A percentile compares a stretch with the other conserved stretches of the same genome.
These are phyloP conservation scores for Penicillium sp. DNA, from an alignment of 2,329 filamentous ascomycete genomes.

Conservation along the genomic window DNA sequence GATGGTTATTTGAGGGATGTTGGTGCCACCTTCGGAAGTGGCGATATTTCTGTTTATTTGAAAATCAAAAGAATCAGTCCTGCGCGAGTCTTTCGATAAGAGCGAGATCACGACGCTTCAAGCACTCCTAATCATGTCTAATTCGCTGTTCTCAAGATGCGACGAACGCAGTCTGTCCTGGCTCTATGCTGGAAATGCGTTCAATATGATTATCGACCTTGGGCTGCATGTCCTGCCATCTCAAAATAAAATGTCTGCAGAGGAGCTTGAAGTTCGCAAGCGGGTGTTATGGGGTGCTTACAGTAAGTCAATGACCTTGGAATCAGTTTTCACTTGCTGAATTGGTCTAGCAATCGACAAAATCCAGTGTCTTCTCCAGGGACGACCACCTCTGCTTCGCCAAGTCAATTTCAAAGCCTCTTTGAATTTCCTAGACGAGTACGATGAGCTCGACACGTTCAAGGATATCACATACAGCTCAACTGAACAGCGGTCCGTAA, in stretches of 20 bases:
- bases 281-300: conserved; percentile 53
- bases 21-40: no score
- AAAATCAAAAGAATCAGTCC: no score
- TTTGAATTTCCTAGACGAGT: conserved; percentile 38
- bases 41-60: no score
- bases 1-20: no score
- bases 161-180: conserved; percentile 56
- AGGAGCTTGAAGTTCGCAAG: conserved; percentile 49
- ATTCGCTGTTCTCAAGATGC: conserved; percentile 53
- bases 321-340: not conserved
- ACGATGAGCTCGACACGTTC: conserved; percentile 52
- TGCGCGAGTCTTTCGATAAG: conserved; percentile 50
- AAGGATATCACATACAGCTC: conserved; percentile 42
- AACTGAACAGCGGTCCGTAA: conserved; percentile 1
- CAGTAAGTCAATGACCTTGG: conserved; percentile 9
- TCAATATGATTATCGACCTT: conserved; percentile 56
- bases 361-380: conserved; percentile 57
- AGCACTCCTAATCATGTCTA: conserved; percentile 55
- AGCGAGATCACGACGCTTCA: conserved; percentile 58
- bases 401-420: conserved; percentile 52
- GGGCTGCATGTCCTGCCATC: conserved; percentile 50
- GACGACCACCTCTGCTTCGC: conserved; percentile 49
- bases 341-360: conserved; percentile 45
- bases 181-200: conserved; percentile 56
- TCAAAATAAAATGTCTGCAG: conserved; percentile 43